Percentiles rank a stretch among this genome's conserved stretches.
phyloP scores from a whole-genome alignment of 2,329 filamentous ascomycete genomes.

The Alternaria ventricosa region DNA sequence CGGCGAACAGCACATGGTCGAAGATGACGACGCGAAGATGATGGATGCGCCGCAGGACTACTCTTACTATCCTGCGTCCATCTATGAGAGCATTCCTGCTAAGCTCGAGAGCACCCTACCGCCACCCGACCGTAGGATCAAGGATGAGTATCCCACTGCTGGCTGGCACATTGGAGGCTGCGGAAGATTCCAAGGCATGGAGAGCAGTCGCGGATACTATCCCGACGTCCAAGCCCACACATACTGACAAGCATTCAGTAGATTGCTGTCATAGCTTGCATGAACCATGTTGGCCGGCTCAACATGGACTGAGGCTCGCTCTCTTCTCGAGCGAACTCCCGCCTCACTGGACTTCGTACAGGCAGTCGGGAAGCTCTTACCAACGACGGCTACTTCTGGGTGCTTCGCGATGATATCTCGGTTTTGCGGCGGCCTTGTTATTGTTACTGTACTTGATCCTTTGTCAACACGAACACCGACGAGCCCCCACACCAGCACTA shows the following conservation, averaged over 20 bases:
- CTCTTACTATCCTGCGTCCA: slow-evolving; percentile 54
- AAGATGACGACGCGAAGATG: slow-evolving; percentile 47
- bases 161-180: slow-evolving; percentile 50
- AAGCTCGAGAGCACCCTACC: slow-evolving; percentile 44
- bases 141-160: slow-evolving; percentile 50
- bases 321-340: background rate
- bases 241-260: slow-evolving; percentile 39
- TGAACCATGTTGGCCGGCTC: slow-evolving; percentile 16
- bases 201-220: slow-evolving; percentile 56
- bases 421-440: slow-evolving; percentile 18
- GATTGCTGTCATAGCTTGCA: slow-evolving; percentile 13
- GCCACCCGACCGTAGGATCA: slow-evolving; percentile 48
- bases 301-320: slow-evolving; percentile 11
- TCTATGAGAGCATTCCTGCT: slow-evolving; percentile 51
- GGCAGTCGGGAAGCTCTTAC: background rate
- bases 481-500: slow-evolving; percentile 3
- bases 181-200: slow-evolving; percentile 55
- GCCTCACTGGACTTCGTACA: background rate
- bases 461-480: slow-evolving; percentile 19
- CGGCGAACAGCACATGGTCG: slow-evolving; percentile 50
- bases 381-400: background rate
- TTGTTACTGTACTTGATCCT: slow-evolving; percentile 22
- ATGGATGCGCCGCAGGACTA: slow-evolving; percentile 54
- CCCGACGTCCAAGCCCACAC: slow-evolving; percentile 52
- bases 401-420: slow-evolving; percentile 4